Evolutionary conservation across 345 rosid genomes (phyloP).

Genomic region (Rhodamnia rubescens): DNA sequence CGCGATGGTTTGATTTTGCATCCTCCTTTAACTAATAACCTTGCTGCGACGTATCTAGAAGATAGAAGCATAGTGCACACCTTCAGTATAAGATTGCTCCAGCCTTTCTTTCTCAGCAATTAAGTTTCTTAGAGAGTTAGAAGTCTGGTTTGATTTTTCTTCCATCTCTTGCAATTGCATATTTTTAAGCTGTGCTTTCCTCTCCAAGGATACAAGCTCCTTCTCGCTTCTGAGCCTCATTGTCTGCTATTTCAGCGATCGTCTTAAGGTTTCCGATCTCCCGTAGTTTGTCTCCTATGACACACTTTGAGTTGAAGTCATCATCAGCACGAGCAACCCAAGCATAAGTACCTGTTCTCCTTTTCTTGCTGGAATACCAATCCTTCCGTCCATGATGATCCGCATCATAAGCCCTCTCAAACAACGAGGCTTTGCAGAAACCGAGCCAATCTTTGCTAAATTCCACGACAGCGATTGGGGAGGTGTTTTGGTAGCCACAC

Average conservation of each 20-base stretch:
- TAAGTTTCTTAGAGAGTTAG: slow-evolving; percentile 17
- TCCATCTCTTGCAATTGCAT: slow-evolving; percentile 32
- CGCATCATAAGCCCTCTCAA: slow-evolving; percentile 68
- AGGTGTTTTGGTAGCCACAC: slow-evolving; percentile 68
- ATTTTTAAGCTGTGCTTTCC: slow-evolving; percentile 32
- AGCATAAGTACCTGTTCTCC: slow-evolving; percentile 47
- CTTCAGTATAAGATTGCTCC: neutral
- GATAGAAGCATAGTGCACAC: neutral
- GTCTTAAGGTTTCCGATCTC: slow-evolving; percentile 69
- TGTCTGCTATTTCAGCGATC: slow-evolving; percentile 50
- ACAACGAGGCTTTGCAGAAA: slow-evolving; percentile 64
- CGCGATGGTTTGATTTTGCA: too few species aligned
- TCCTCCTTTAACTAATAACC: neutral
- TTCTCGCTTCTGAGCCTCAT: slow-evolving; percentile 60
- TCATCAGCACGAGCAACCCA: slow-evolving; percentile 90
- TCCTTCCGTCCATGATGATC: slow-evolving; percentile 63
- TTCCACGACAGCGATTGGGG: slow-evolving; percentile 65
- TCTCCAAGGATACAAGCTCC: slow-evolving; percentile 40
- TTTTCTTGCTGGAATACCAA: slow-evolving; percentile 25
- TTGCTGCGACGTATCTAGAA: neutral
- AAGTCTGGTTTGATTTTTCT: slow-evolving; percentile 39
- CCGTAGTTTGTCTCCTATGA: slow-evolving; percentile 59
- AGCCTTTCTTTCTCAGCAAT: slow-evolving; percentile 64
- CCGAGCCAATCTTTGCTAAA: slow-evolving; percentile 79
- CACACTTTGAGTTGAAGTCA: slow-evolving; percentile 49